Conservation (phyloP, 179 eudicot species). For the Actinidia polygama region DNA sequence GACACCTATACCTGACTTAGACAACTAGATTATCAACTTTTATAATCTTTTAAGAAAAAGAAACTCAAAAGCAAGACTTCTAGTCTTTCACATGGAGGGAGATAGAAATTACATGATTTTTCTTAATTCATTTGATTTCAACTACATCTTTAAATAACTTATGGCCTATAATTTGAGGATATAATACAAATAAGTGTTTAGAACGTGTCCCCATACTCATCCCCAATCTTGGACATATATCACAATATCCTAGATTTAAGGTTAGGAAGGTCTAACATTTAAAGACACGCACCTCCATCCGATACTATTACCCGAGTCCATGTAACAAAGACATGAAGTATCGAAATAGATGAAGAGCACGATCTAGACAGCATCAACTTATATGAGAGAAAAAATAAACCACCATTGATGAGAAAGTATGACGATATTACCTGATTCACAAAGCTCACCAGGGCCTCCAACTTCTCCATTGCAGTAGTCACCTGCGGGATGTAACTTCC, state of each 20-base stretch:
- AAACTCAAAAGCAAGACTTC: background rate
- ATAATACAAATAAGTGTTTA: background rate
- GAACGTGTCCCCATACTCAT: background rate
- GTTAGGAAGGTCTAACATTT: background rate
- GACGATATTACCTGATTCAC: constrained; percentile 73
- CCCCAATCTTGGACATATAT: background rate
- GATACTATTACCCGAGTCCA: background rate
- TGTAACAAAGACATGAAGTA: background rate
- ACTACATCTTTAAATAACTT: background rate
- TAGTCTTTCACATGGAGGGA: background rate
- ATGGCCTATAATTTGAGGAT: background rate
- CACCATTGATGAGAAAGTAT: background rate
- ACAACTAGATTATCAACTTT: background rate
- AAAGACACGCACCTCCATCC: background rate
- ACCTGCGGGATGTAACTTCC: constrained; percentile 67
- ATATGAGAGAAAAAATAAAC: background rate
- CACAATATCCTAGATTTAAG: background rate
- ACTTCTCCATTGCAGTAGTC: constrained; percentile 68
- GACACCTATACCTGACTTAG: background rate
- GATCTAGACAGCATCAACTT: background rate
- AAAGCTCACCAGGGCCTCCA: constrained; percentile 75
- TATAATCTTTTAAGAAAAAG: background rate
- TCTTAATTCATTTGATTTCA: background rate
- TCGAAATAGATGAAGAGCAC: background rate
- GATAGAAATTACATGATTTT: background rate